Evolutionary conservation across 2,329 filamentous ascomycete species (phyloP).

Genomic region (Microcyclosporella mali): DNA sequence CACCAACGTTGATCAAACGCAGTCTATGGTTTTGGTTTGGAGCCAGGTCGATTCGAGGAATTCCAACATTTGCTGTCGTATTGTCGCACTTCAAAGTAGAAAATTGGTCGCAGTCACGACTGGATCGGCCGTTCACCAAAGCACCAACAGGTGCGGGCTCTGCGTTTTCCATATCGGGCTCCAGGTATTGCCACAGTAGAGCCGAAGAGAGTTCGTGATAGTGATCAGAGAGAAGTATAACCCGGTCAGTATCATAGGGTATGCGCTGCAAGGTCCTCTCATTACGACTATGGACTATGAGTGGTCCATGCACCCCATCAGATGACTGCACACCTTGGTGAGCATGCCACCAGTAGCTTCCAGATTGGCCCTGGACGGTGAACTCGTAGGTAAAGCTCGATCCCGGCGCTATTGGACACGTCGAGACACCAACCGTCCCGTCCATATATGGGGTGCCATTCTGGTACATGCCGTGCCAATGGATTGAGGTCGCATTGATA

Average conservation of each 20-base stretch:
- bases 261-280: conserved; percentile 39
- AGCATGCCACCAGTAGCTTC: conserved; percentile 57
- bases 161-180: conserved; percentile 42
- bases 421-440: conserved; percentile 28
- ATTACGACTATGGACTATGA: conserved; percentile 51
- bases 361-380: conserved; percentile 39
- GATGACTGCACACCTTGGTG: conserved; percentile 55
- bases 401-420: conserved; percentile 31
- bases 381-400: conserved; percentile 52
- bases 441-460: conserved; percentile 29
- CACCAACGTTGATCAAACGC: conserved; percentile 58
- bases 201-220: conserved; percentile 53
- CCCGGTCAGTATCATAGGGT: conserved; percentile 48
- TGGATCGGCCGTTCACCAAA: conserved; percentile 38
- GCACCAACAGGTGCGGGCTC: conserved; percentile 51
- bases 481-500: conserved; percentile 33
- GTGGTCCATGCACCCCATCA: conserved; percentile 56
- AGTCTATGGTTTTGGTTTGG: conserved; percentile 50
- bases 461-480: conserved; percentile 33
- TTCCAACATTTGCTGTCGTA: conserved; percentile 21
- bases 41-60: conserved; percentile 32
- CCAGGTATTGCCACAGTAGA: conserved; percentile 50
- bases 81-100: conserved; percentile 34
- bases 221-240: conserved; percentile 61
- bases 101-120: conserved; percentile 35